Base-by-base conservation (phyloP, 2,329 filamentous ascomycete species). In the Fusarium ambrosium region DNA sequence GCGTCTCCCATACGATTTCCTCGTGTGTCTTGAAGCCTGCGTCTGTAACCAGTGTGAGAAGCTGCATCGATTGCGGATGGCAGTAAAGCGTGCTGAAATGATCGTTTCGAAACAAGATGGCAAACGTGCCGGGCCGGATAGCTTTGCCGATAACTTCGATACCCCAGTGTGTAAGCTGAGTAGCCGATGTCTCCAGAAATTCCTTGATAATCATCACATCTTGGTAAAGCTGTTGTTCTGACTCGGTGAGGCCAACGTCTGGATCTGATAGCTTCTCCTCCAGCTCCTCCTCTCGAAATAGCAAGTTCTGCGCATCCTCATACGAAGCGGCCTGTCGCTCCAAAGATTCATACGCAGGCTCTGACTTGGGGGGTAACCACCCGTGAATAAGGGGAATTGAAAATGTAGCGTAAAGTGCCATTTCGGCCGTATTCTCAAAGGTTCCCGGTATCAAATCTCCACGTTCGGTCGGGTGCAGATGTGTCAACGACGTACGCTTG, bases 61-160 rank as follows among this genome's bases (percentile, higher is more conserved):
- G 87, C 74, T 94, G 89, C 45, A 91, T 87, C 1, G 92, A 94
- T 53, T 92, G 86, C 0, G 96, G 95, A 77, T 98, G 95, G 70
- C 95, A 94, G 83, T 97, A 98, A 0, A 99, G 83, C 0, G 96
- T 98, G 48, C 95, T 95, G 80, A 99, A 99, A 81, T 99, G 97
- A 80, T 99, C 96, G 78, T 99, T 99, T 29, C 97, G 91, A 85
- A 99, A 99, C 2, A 99, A 84, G 60, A 99, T 98, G 0, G 94
- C 94, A 71, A 98, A 90, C 1, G 93, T 91, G 2, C 95, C 96
- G 1, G 95, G 92, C 14, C 89, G 85, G 67, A 98, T 88, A 7
- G 89, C 91, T 61, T 90, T 89, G 1, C 88, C 89, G 43, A 98
- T 92, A 2, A 93, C 90, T 43, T 93, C 89, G 3, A 99, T 87